Conservation (phyloP, 2,329 filamentous ascomycete genomes). For the Amylocarpus encephaloides region DNA sequence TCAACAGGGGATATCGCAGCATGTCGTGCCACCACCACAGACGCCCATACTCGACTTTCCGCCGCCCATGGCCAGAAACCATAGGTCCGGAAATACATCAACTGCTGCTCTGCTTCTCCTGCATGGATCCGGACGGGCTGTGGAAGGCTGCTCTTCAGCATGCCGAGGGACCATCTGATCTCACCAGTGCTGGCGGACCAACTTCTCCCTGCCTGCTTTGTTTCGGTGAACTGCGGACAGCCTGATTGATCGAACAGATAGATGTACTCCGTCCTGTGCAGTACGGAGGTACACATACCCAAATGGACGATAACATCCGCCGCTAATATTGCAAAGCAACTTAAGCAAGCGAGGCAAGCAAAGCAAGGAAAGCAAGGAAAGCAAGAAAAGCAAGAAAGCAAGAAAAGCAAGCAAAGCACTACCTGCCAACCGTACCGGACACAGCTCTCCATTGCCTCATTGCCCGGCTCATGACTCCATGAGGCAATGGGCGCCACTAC, state of each 20-base stretch:
- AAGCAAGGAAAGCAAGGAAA: too few relatives aligned
- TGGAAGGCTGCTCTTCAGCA: background rate
- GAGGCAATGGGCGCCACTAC: too few relatives aligned
- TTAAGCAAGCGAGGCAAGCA: background rate
- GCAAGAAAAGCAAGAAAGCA: too few relatives aligned
- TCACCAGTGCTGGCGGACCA: background rate
- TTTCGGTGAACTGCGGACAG: slow-evolving; percentile 10
- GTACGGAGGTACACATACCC: slow-evolving; percentile 20
- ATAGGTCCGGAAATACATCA: background rate
- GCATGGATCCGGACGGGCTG: background rate
- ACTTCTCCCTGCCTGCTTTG: background rate
- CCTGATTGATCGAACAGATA: slow-evolving; percentile 18
- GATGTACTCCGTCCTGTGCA: slow-evolving; percentile 14
- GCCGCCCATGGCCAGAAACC: background rate
- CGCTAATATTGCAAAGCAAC: slow-evolving; percentile 3
- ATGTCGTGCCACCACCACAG: slow-evolving; percentile 3
- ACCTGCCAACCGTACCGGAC: too few relatives aligned
- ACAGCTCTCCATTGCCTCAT: too few relatives aligned
- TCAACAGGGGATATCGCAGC: background rate
- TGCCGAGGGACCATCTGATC: background rate
- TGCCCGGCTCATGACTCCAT: too few relatives aligned
- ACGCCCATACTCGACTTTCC: too few relatives aligned
- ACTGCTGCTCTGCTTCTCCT: background rate
- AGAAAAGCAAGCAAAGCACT: too few relatives aligned
- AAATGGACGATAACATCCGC: slow-evolving; percentile 9